A percentile compares a stretch with the other conserved stretches of the same genome.
phyloP scores from a whole-genome alignment of 148 eudicot genomes.

The Rhododendron simsii region DNA sequence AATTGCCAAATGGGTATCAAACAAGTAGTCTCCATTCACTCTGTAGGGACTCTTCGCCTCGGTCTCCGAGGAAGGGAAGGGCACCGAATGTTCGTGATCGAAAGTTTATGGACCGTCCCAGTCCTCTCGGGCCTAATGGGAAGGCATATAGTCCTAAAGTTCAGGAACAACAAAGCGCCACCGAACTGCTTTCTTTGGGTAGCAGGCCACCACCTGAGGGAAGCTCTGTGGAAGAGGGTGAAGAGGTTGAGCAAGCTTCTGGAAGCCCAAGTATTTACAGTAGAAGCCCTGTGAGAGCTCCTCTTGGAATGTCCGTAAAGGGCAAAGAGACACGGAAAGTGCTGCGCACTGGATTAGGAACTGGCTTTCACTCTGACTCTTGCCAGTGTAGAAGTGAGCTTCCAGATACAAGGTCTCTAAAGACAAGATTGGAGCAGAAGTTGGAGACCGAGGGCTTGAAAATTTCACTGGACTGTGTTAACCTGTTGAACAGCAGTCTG shows the following conservation, averaged over 20 bases:
- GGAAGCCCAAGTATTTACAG: conserved; percentile 52
- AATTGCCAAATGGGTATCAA: conserved; percentile 55
- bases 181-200: conserved; percentile 60
- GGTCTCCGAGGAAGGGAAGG: conserved; percentile 58
- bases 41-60: conserved; percentile 46
- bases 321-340: conserved; percentile 51
- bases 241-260: conserved; percentile 78
- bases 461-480: conserved; percentile 53
- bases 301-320: conserved; percentile 56
- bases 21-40: conserved; percentile 48
- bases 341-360: conserved; percentile 22
- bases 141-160: conserved; percentile 45
- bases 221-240: conserved; percentile 64
- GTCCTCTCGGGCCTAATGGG: conserved; percentile 72
- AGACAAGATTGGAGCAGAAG: conserved; percentile 49
- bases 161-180: conserved; percentile 65
- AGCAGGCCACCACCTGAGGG: conserved; percentile 64
- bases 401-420: conserved; percentile 50
- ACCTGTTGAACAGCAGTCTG: conserved; percentile 58
- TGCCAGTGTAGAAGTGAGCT: conserved; percentile 50
- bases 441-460: conserved; percentile 52
- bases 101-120: conserved; percentile 48
- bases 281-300: conserved; percentile 72
- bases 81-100: conserved; percentile 47
- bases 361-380: conserved; percentile 21